phyloP scores from a whole-genome alignment of 495 filamentous ascomycete genomes.

The Penicillium flavigenum region DNA sequence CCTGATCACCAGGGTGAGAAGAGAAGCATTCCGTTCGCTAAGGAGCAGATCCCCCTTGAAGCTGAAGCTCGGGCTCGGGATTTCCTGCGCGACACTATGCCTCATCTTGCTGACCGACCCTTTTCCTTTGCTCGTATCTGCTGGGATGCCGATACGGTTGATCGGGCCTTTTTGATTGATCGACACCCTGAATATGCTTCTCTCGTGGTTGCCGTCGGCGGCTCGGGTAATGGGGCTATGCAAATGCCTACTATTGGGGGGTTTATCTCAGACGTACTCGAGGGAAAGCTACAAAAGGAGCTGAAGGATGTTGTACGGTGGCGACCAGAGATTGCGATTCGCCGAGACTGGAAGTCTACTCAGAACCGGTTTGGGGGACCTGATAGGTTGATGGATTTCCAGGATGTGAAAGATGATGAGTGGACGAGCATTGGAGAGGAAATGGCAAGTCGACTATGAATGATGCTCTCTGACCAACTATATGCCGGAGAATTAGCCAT shows the following conservation, averaged over 20 bases:
- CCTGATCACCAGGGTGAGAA: conserved; percentile 20
- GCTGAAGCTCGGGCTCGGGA: conserved; percentile 29
- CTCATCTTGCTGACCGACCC: conserved; percentile 24
- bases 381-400: conserved; percentile 48
- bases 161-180: conserved; percentile 54
- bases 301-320: conserved; percentile 47
- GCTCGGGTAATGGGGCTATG: conserved; percentile 53
- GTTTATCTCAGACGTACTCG: conserved; percentile 25
- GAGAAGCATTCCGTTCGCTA: conserved; percentile 46
- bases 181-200: conserved; percentile 42
- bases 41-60: conserved; percentile 38
- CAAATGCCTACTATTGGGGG: conserved; percentile 50
- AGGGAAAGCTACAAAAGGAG: conserved; percentile 30
- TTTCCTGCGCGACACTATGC: conserved; percentile 45
- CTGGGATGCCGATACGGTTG: conserved; percentile 38
- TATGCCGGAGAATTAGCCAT: no score
- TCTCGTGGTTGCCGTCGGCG: conserved; percentile 50
- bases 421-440: conserved; percentile 32
- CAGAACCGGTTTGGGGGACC: conserved; percentile 50
- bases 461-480: no score
- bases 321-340: conserved; percentile 48
- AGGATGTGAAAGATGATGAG: conserved; percentile 37
- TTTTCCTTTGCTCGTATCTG: conserved; percentile 28
- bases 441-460: no score
- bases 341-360: conserved; percentile 50